phyloP scores from a whole-genome alignment of 2,329 filamentous ascomycete genomes.

The Monilinia fructicola region DNA sequence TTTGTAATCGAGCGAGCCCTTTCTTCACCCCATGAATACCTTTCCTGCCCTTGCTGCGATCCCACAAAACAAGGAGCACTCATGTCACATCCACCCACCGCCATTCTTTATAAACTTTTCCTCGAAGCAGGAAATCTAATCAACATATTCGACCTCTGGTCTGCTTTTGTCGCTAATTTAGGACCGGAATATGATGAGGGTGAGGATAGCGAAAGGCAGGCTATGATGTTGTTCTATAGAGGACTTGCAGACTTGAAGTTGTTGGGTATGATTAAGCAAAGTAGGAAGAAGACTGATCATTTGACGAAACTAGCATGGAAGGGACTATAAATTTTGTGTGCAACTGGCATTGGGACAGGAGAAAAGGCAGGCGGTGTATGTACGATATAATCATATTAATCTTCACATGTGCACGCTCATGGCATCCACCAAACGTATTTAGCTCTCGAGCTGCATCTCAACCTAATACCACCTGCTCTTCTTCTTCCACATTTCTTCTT shows the following conservation, averaged over 20 bases:
- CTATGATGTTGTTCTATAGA: conserved; percentile 78
- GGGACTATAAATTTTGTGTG: conserved; percentile 55
- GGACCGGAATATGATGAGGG: conserved; percentile 32
- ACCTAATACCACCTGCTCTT: conserved; percentile 35
- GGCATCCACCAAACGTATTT: conserved; percentile 2
- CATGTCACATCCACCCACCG: conserved; percentile 65
- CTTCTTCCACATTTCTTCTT: conserved; percentile 30
- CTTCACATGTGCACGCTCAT: background rate
- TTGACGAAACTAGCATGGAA: conserved; percentile 80
- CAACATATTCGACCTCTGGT: conserved; percentile 78
- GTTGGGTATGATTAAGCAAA: conserved; percentile 84
- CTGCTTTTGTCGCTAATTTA: conserved; percentile 68
- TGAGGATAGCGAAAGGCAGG: conserved; percentile 53
- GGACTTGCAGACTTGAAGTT: conserved; percentile 80
- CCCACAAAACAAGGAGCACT: conserved; percentile 50
- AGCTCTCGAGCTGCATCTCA: background rate
- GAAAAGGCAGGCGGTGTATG: background rate
- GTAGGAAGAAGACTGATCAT: conserved; percentile 89
- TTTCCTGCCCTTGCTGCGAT: conserved; percentile 69
- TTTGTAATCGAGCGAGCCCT: conserved; percentile 70
- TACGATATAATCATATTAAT: conserved; percentile 8
- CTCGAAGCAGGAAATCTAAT: conserved; percentile 73
- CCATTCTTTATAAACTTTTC: conserved; percentile 77
- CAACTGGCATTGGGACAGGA: background rate
- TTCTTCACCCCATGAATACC: conserved; percentile 71